Conservation (phyloP, 2,329 filamentous ascomycete genomes). For the Spiromastix sp. region DNA sequence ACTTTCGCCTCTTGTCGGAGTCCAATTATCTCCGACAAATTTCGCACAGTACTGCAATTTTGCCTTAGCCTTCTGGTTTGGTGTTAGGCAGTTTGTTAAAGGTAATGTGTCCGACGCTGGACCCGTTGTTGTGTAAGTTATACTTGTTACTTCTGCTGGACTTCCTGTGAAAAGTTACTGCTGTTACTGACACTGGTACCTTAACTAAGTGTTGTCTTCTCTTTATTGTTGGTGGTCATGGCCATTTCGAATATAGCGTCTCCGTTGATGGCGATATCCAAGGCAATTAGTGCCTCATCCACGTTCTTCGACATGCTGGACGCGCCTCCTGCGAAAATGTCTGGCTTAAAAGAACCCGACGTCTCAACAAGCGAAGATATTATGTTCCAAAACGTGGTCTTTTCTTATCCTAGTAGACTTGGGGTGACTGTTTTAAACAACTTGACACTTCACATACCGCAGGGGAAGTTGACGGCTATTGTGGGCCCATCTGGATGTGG, state of each 20-base stretch:
- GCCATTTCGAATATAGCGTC: constrained; percentile 8
- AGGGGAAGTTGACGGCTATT: constrained; percentile 32
- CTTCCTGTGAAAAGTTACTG: no score
- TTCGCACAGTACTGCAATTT: constrained; percentile 29
- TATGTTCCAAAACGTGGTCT: constrained; percentile 53
- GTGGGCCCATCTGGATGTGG: constrained; percentile 37
- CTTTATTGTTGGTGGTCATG: constrained; percentile 16
- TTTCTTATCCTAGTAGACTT: constrained; percentile 53
- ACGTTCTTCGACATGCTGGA: constrained; percentile 27
- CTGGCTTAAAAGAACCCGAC: constrained; percentile 39
- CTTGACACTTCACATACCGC: constrained; percentile 23
- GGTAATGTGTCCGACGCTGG: constrained; percentile 25
- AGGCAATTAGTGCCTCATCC: constrained; percentile 22
- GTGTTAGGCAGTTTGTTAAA: constrained; percentile 23
- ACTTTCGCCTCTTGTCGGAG: constrained; percentile 19
- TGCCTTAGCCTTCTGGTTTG: constrained; percentile 29
- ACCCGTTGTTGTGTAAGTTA: constrained; percentile 27
- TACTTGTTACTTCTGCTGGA: background rate
- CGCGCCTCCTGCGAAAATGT: constrained; percentile 15
- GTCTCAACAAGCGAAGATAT: constrained; percentile 45
- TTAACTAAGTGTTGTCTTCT: constrained; percentile 24
- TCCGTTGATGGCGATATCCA: constrained; percentile 26
- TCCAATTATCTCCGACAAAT: constrained; percentile 24
- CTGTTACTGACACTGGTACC: background rate
- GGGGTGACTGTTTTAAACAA: constrained; percentile 25